Evolutionary conservation across 345 rosid species (phyloP).

Genomic region (Ceriops zippeliana): DNA sequence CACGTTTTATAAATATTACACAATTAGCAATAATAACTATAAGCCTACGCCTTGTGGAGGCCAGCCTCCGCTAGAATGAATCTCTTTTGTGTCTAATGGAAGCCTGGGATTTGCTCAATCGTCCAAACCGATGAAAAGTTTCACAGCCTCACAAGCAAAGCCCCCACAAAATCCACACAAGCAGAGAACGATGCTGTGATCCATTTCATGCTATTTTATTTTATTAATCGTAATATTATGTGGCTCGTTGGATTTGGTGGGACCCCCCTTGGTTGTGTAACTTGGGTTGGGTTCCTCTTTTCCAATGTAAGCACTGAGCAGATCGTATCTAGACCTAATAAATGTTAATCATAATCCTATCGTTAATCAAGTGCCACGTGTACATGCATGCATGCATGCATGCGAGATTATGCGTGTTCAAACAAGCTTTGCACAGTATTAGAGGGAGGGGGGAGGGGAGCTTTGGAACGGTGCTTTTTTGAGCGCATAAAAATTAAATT

Average conservation of each 20-base stretch:
- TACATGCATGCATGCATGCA: slow-evolving; percentile 22
- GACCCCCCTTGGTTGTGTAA: slow-evolving; percentile 27
- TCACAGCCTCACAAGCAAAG: background rate
- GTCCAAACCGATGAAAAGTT: background rate
- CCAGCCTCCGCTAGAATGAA: no score
- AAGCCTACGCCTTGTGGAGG: no score
- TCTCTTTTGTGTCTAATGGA: background rate
- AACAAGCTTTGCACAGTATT: background rate
- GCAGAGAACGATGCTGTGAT: background rate
- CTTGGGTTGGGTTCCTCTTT: slow-evolving; percentile 14
- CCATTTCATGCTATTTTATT: slow-evolving; percentile 5
- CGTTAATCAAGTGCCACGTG: slow-evolving; percentile 53
- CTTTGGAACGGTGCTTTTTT: slow-evolving; percentile 19
- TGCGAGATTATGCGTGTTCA: background rate
- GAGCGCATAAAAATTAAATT: slow-evolving; percentile 37
- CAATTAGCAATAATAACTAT: no score
- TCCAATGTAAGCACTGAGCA: slow-evolving; percentile 31
- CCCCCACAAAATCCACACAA: background rate
- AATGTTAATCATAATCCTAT: slow-evolving; percentile 21
- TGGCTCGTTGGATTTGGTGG: slow-evolving; percentile 82
- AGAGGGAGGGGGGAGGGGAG: background rate
- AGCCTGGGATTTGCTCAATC: slow-evolving; percentile 24
- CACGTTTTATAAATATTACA: no score
- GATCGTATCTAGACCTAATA: slow-evolving; percentile 31
- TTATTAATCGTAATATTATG: slow-evolving; percentile 47